Conservation (phyloP, 768 basidiomycete genomes). For the Crassisporium funariophilum region DNA sequence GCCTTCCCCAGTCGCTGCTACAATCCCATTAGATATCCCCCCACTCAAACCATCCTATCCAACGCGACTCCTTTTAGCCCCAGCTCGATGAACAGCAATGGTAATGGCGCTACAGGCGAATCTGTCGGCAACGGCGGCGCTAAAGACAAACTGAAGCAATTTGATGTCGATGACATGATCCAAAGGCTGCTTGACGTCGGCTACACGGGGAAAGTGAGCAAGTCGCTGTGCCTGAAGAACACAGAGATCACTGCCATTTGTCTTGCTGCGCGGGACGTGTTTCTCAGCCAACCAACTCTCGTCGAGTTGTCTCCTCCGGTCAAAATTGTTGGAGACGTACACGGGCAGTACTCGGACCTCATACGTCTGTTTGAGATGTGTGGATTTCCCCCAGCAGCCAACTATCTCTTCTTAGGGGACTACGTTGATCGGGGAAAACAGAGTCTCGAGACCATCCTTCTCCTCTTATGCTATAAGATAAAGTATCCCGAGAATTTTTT, state of each 20-base stretch:
- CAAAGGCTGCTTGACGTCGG: conserved; percentile 93
- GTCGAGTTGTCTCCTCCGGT: conserved; percentile 97
- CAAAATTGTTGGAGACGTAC: conserved; percentile 99
- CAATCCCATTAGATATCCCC: conserved; percentile 75
- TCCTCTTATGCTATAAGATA: conserved; percentile 98
- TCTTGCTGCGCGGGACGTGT: conserved; percentile 93
- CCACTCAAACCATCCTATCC: conserved; percentile 84
- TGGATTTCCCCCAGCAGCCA: conserved; percentile 95
- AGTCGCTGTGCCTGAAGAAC: conserved; percentile 94
- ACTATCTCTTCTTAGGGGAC: conserved; percentile 98
- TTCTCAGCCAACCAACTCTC: conserved; percentile 94
- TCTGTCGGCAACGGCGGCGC: conserved; percentile 43
- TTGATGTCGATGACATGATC: conserved; percentile 99
- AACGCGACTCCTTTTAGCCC: conserved; percentile 59
- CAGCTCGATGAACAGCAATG: conserved; percentile 46
- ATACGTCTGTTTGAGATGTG: conserved; percentile 99
- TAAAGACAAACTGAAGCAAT: conserved; percentile 64
- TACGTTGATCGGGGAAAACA: conserved; percentile 99
- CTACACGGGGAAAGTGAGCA: conserved; percentile 97
- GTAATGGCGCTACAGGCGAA: conserved; percentile 41
- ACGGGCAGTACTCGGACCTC: conserved; percentile 98
- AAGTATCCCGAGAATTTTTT: conserved; percentile 99
- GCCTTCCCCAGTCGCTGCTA: conserved; percentile 40
- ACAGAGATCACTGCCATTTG: conserved; percentile 94
- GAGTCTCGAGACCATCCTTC: conserved; percentile 95